Evolutionary conservation across 192 early-diverging fungal genomes (phyloP), one percentile per base, ranked within the genome.

Genomic region (Cetraspora pellucida): DNA sequence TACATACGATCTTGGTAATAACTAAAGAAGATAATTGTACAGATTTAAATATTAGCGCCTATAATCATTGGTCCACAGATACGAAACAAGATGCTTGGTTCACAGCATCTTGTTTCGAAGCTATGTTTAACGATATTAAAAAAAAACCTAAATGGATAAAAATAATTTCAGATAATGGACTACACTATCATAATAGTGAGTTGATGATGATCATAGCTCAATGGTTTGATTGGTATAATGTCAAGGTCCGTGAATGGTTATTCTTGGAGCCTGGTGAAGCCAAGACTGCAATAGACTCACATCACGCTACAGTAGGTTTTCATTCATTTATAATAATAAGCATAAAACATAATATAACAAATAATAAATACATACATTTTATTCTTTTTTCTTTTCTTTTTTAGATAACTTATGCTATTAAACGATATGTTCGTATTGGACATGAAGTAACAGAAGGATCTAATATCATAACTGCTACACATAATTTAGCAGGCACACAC

Each of bases 91-190:
- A 68, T 47, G 23, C 65, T 23, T 68, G 23, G 45, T 68, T 68
- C 46, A 68, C 45, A 44, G 23, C 23, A 25, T n/a, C 1, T 68
- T 68, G 19, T n/a, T 68, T 68, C 46, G 10, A 68, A 21, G 45
- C 45, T 68, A 6, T 68, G 21, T 68, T 68, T 68, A 46, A 4
- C n/a, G 21, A 4, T 1, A 68, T 47, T 3, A n/a, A 68, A 47
- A 1, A n/a, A 2, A 68, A 68, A 68, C n/a, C 44, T 46, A 68
- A 68, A 25, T 68, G 45, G 65, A 68, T 68, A n/a, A 43, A 46
- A 46, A 27, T 68, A 2, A 43, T 68, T 10, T 68, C 45, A 68
- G 65, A 47, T 47, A 67, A 67, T 47, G 6, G 21, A 45, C 5
- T 23, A 21, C 21, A 67, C 19, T 67, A 46, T 47, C 10, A 68